Conservation (phyloP, 345 rosid species). For the Melastoma malabathricum region DNA sequence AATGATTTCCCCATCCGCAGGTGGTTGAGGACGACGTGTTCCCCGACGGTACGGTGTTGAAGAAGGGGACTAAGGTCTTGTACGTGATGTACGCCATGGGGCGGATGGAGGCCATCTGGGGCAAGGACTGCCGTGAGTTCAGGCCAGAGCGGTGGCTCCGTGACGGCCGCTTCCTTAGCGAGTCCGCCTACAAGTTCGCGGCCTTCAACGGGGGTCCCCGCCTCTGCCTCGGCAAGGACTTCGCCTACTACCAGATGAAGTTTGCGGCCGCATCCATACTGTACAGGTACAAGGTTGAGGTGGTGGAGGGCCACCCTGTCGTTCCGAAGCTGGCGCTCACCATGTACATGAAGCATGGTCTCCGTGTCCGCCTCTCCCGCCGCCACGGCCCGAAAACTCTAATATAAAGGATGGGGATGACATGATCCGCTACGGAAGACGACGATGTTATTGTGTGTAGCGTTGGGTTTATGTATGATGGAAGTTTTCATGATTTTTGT, state of each 20-base stretch:
- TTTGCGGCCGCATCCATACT: conserved; percentile 61
- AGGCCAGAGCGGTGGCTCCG: conserved; percentile 90
- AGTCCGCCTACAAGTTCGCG: conserved; percentile 83
- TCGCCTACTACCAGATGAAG: conserved; percentile 92
- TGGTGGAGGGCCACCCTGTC: conserved; percentile 42
- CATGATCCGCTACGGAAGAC: too few relatives aligned
- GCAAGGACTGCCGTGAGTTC: conserved; percentile 65
- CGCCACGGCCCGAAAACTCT: conserved; percentile 12
- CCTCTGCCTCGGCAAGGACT: conserved; percentile 85
- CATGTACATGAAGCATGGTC: conserved; percentile 85
- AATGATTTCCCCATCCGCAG: conserved; percentile 12
- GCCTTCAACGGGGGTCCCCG: conserved; percentile 96
- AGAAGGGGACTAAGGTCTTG: conserved; percentile 76
- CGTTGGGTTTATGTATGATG: too few relatives aligned
- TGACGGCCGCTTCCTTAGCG: conserved; percentile 64
- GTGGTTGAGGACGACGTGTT: conserved; percentile 64
- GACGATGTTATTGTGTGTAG: too few relatives aligned
- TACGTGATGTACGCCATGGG: conserved; percentile 93
- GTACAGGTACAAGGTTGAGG: conserved; percentile 41
- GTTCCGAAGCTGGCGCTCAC: conserved; percentile 73
- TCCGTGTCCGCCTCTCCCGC: conserved; percentile 34
- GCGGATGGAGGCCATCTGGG: conserved; percentile 90
- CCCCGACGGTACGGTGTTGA: conserved; percentile 77
- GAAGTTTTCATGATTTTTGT: too few relatives aligned
- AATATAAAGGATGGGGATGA: too few relatives aligned